A percentile compares a stretch with the other conserved stretches of the same genome.
phyloP scores from a whole-genome alignment of 768 basidiomycete species.

The Leccinum rimulosum region DNA sequence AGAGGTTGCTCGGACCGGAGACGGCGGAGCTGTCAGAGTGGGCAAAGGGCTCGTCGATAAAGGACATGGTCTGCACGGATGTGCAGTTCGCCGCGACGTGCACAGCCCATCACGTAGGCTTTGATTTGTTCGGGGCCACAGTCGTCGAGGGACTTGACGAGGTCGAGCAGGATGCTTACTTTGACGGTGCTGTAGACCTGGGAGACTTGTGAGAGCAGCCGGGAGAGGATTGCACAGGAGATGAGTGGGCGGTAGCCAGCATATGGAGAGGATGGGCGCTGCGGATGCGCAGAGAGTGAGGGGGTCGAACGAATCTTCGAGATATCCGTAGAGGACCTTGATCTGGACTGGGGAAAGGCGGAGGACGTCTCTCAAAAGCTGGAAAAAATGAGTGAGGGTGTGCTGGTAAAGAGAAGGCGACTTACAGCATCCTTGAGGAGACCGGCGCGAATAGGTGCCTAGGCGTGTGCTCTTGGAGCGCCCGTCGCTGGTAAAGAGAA shows the following conservation, averaged over 20 bases:
- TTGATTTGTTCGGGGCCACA: conserved; percentile 70
- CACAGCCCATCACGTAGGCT: conserved; percentile 91
- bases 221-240: conserved; percentile 86
- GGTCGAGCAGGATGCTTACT: conserved; percentile 64
- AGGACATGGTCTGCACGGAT: conserved; percentile 82
- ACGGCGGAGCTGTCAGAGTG: conserved; percentile 34
- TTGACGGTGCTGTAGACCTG: conserved; percentile 77
- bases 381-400: conserved; percentile 3
- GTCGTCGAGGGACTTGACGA: conserved; percentile 72
- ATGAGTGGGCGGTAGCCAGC: conserved; percentile 85
- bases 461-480: conserved; percentile 52
- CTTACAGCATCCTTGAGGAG: conserved; percentile 74
- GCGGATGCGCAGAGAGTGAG: conserved; percentile 52
- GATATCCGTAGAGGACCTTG: conserved; percentile 79
- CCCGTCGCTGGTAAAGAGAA: conserved; percentile 27
- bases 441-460: conserved; percentile 71
- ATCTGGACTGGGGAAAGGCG: conserved; percentile 72
- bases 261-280: conserved; percentile 69
- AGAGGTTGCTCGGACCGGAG: conserved; percentile 14
- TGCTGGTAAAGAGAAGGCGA: conserved; percentile 11
- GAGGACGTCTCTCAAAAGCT: conserved; percentile 83
- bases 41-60: conserved; percentile 75
- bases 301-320: conserved; percentile 88
- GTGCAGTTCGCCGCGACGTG: conserved; percentile 79
- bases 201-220: conserved; percentile 85